Evolutionary conservation across 2,329 filamentous ascomycete species (phyloP).

Genomic region (Alternaria angustiovoidea): DNA sequence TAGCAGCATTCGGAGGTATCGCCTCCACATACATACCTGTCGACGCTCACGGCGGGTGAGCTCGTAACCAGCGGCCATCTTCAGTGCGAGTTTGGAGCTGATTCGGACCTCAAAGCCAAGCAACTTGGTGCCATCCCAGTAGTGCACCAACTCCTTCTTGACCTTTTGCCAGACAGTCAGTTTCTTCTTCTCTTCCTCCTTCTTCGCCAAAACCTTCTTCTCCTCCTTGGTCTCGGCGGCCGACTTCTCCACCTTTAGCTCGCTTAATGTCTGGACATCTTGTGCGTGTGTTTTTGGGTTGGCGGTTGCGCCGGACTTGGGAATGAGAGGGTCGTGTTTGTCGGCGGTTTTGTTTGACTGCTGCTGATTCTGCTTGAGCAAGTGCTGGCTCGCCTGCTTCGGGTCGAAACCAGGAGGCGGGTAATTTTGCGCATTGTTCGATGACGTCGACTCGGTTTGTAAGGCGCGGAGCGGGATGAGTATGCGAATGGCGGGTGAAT

Average conservation of each 20-base stretch:
- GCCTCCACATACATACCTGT: conserved; percentile 61
- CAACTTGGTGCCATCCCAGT: conserved; percentile 98
- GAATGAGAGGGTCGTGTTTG: conserved; percentile 45
- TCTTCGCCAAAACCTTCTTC: conserved; percentile 67
- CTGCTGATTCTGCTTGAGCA: conserved; percentile 59
- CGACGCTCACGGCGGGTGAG: conserved; percentile 91
- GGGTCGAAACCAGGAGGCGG: conserved; percentile 91
- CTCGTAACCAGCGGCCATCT: conserved; percentile 98
- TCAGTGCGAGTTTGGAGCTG: conserved; percentile 87
- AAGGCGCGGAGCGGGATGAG: conserved; percentile 62
- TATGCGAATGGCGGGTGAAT: conserved; percentile 65
- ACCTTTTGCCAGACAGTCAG: conserved; percentile 89
- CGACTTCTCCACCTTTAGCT: conserved; percentile 69
- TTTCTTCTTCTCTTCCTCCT: conserved; percentile 77
- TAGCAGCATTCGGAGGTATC: conserved; percentile 9
- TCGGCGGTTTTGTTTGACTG: conserved; percentile 33
- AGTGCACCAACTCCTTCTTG: conserved; percentile 92
- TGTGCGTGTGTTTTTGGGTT: conserved; percentile 58
- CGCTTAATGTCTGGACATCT: conserved; percentile 63
- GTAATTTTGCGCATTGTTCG: conserved; percentile 60
- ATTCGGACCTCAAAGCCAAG: conserved; percentile 92
- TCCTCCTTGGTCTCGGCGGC: conserved; percentile 57
- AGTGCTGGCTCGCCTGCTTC: conserved; percentile 86
- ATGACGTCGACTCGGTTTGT: conserved; percentile 65
- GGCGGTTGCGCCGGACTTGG: conserved; percentile 52